Evolutionary conservation across 2,329 filamentous ascomycete species (phyloP).

Genomic region (Clarireedia hainanense): DNA sequence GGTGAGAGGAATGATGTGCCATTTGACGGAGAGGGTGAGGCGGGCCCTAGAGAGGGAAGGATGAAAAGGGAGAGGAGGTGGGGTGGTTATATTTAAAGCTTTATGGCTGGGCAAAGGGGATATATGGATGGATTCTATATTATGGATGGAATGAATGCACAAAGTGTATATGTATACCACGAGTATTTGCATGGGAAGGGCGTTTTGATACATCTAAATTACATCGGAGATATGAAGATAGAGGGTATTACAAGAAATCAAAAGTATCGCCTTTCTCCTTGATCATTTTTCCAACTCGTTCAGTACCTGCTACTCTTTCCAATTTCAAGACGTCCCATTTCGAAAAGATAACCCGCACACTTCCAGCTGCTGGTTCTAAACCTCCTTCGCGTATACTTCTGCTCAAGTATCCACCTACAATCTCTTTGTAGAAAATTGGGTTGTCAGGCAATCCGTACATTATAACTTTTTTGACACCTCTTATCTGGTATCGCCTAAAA

Average conservation of each 20-base stretch:
- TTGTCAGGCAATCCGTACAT: slow-evolving; percentile 91
- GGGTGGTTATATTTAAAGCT: slow-evolving; percentile 5
- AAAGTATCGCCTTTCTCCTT: slow-evolving; percentile 82
- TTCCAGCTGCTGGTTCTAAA: slow-evolving; percentile 51
- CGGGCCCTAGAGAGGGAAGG: neutral
- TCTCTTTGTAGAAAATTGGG: slow-evolving; percentile 69
- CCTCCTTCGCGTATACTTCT: slow-evolving; percentile 49
- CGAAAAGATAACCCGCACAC: slow-evolving; percentile 63
- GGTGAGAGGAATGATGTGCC: slow-evolving; percentile 25
- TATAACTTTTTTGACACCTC: slow-evolving; percentile 75
- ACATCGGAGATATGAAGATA: neutral
- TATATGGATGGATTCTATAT: slow-evolving; percentile 1
- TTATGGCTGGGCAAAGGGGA: neutral
- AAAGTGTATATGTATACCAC: slow-evolving; percentile 10
- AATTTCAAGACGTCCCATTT: slow-evolving; percentile 85
- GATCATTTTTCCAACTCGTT: slow-evolving; percentile 77
- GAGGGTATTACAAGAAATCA: slow-evolving; percentile 66
- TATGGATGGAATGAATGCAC: slow-evolving; percentile 1
- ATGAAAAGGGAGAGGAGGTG: slow-evolving; percentile 6
- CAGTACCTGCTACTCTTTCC: slow-evolving; percentile 78
- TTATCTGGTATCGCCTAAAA: slow-evolving; percentile 79
- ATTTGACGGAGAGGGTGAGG: slow-evolving; percentile 5
- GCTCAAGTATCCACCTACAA: slow-evolving; percentile 60
- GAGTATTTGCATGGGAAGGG: slow-evolving; percentile 9
- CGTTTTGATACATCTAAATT: slow-evolving; percentile 6